A percentile compares a stretch with the other conserved stretches of the same genome.
Conservation (phyloP, 306 rosid species). For the Abrus pulchellus region DNA sequence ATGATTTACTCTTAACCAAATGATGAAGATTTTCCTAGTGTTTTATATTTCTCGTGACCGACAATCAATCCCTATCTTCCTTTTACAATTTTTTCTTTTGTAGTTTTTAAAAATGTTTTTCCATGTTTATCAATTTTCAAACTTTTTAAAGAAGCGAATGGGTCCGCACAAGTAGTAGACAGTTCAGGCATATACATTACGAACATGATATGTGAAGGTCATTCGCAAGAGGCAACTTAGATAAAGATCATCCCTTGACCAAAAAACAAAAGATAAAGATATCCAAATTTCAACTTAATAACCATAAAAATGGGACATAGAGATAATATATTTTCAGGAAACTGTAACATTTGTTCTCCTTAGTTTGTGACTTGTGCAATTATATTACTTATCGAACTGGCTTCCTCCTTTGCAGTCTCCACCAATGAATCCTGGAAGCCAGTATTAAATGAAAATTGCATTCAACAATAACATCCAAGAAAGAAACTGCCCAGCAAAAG, state of each 20-base stretch:
- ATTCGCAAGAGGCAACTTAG: not conserved
- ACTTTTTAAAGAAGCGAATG: not conserved
- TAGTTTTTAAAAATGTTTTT: no score
- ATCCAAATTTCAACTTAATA: conserved; percentile 10
- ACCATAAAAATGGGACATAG: conserved; percentile 22
- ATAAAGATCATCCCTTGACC: not conserved
- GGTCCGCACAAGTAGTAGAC: not conserved
- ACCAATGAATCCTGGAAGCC: conserved; percentile 84
- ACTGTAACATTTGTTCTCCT: conserved; percentile 7
- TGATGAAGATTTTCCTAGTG: no score
- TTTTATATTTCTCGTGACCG: no score
- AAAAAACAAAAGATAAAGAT: not conserved
- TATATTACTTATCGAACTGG: conserved; percentile 82
- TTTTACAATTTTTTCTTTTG: no score
- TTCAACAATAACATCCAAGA: conserved; percentile 9
- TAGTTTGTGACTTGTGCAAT: conserved; percentile 80
- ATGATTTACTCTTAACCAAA: no score
- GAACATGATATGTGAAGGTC: conserved; percentile 11
- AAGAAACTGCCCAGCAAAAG: not conserved
- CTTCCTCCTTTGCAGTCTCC: conserved; percentile 95
- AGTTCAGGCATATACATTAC: conserved; percentile 18
- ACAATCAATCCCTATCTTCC: no score
- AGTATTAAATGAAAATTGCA: conserved; percentile 6
- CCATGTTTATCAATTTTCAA: no score
- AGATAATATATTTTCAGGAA: conserved; percentile 12